Conservation (phyloP, 129 eudicot species). For the Heracleum sosnowskyi region DNA sequence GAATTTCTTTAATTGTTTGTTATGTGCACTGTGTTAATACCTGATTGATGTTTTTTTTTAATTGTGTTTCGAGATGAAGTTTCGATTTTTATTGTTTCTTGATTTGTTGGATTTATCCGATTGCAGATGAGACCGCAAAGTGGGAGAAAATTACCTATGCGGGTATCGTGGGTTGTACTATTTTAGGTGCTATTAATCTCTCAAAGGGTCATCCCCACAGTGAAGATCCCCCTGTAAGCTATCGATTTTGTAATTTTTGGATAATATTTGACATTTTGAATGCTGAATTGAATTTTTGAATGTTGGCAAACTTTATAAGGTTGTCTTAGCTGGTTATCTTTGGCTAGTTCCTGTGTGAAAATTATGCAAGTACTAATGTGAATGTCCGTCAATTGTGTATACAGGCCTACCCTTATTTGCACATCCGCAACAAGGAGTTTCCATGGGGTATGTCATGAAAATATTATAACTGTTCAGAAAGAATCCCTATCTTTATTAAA, state of each 20-base stretch:
- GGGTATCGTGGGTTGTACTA: slow-evolving; percentile 26
- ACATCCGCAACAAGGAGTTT: slow-evolving; percentile 44
- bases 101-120: neutral
- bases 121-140: slow-evolving; percentile 23
- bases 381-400: neutral
- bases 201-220: slow-evolving; percentile 39
- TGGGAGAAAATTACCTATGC: slow-evolving; percentile 8
- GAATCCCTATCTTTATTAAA: neutral
- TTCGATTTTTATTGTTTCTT: neutral
- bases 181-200: slow-evolving; percentile 16
- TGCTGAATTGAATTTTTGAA: neutral
- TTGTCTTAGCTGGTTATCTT: no score
- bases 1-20: neutral
- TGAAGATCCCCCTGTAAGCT: slow-evolving; percentile 36
- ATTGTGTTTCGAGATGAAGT: neutral
- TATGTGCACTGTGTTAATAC: neutral
- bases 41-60: neutral
- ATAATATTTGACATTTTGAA: neutral
- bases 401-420: slow-evolving; percentile 38
- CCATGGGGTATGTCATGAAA: slow-evolving; percentile 34
- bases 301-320: neutral
- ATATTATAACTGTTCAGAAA: neutral
- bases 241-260: neutral
- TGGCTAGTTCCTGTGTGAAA: no score
- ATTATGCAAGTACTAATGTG: neutral